These are phyloP conservation scores for Cyberlindnera mrakii DNA, from an alignment of 805 yeast genomes.

Conservation along the genomic window DNA sequence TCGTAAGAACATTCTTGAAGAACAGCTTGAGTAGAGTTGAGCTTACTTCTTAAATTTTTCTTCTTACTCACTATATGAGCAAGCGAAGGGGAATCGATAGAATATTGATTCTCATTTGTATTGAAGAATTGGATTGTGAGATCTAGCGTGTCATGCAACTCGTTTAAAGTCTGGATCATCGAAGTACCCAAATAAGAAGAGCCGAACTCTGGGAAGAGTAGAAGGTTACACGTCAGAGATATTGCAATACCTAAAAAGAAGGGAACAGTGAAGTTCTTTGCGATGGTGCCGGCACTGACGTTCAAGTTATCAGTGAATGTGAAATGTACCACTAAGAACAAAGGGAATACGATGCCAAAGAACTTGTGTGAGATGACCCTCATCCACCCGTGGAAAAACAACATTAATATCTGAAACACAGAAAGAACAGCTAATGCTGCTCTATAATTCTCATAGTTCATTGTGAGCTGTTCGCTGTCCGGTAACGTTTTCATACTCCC, in stretches of 20 bases:
- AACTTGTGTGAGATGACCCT: slow-evolving; percentile 40
- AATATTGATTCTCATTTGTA: slow-evolving; percentile 15
- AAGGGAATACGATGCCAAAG: slow-evolving; percentile 40
- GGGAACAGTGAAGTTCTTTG: slow-evolving; percentile 35
- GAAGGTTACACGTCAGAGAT: slow-evolving; percentile 36
- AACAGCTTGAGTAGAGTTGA: slow-evolving; percentile 31
- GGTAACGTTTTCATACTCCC: slow-evolving; percentile 24
- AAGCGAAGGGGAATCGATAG: slow-evolving; percentile 23
- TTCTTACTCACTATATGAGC: slow-evolving; percentile 31
- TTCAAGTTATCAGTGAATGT: slow-evolving; percentile 33
- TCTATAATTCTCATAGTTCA: slow-evolving; percentile 28
- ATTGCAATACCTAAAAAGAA: slow-evolving; percentile 41
- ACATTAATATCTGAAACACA: slow-evolving; percentile 39
- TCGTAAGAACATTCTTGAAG: slow-evolving; percentile 44
- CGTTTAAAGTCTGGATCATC: slow-evolving; percentile 33
- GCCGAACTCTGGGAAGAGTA: slow-evolving; percentile 47
- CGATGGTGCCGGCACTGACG: slow-evolving; percentile 26
- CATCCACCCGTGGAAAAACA: slow-evolving; percentile 44
- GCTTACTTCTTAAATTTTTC: slow-evolving; percentile 26
- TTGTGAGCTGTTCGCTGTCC: slow-evolving; percentile 26
- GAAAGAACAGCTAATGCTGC: slow-evolving; percentile 39
- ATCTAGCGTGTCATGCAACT: slow-evolving; percentile 34
- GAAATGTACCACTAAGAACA: slow-evolving; percentile 47
- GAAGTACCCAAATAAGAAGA: slow-evolving; percentile 41
- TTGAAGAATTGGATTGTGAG: slow-evolving; percentile 34